Base-by-base conservation (phyloP, 2,329 filamentous ascomycete species). In the Decorospora gaudefroyi region DNA sequence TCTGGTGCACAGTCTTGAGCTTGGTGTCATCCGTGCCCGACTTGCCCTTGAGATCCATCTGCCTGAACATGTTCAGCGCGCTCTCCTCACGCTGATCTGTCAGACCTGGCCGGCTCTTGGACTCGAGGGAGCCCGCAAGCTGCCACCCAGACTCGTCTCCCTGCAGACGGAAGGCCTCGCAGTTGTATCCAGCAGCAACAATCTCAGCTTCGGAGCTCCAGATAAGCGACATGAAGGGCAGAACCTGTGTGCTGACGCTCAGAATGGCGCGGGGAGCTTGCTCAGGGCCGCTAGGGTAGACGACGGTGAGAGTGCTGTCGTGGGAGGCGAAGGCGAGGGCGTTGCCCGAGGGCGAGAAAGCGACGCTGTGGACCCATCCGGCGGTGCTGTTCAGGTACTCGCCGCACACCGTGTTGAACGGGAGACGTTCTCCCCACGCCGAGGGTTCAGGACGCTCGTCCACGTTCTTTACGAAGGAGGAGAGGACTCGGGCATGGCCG, bases 1-100 rank as follows among this genome's bases (percentile, higher is more conserved):
- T 99, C 71, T 99, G 93, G 73, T 99, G 93, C 32, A 93, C 84
- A 8, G 93, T 97, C 75, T 90, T 93, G 59, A 99, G 79, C 75
- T 95, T 88, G 3, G 91, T 96, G 69, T 97, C 91, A 64, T 95
- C 90, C 42, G 79, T 77, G 36, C 54, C 54, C 23, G 40, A 47
- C 74, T 95, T 95, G 51, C 93, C 93, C 79, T 93, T 96, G 55
- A 99, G 79, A 72, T 99, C 93, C 93, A 99, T 97, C 76, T 96
- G 91, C 64, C 85, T 84, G 76, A 99, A 99, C 90, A 97, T 96
- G 73, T 97, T 96, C 70, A 96, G 77, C 16, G 93, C 93, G 55
- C 88, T 93, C 71, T 97, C 93, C 73, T 97, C 93, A 21, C 87
- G 81, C 42, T 82, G 81, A 45, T 80, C 84, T 2, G 72, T 75